phyloP scores from a whole-genome alignment of 495 filamentous ascomycete species.

The Hypoxylon trugodes region DNA sequence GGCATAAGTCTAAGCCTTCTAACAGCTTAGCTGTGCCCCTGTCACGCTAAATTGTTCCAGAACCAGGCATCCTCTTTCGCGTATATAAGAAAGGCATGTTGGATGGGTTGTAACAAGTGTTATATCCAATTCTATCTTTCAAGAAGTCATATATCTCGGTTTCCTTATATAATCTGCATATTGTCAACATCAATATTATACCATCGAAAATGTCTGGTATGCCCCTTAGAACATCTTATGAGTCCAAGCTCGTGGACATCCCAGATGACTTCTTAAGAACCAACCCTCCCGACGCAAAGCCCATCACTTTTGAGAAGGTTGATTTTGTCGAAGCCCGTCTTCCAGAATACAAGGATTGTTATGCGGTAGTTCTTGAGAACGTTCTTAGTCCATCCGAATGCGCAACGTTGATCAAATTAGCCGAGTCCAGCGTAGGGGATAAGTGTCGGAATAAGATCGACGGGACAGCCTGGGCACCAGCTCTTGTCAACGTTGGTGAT shows the following conservation, averaged over 20 bases:
- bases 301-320: slow-evolving; percentile 52
- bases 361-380: slow-evolving; percentile 72
- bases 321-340: slow-evolving; percentile 62
- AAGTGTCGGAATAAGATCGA: slow-evolving; percentile 16
- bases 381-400: slow-evolving; percentile 69
- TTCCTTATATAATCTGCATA: too few relatives aligned
- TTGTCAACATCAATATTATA: background rate
- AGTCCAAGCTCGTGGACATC: slow-evolving; percentile 45
- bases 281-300: slow-evolving; percentile 42
- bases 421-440: slow-evolving; percentile 58
- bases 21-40: too few relatives aligned
- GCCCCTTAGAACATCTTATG: slow-evolving; percentile 36
- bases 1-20: too few relatives aligned
- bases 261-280: slow-evolving; percentile 45
- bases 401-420: slow-evolving; percentile 61
- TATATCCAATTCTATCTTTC: too few relatives aligned
- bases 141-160: background rate
- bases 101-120: too few relatives aligned
- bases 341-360: slow-evolving; percentile 61
- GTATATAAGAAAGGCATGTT: too few relatives aligned
- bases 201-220: background rate
- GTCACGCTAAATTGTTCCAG: too few relatives aligned
- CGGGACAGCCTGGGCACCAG: slow-evolving; percentile 62
- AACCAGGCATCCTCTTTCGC: slow-evolving; percentile 5
- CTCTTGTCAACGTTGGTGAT: slow-evolving; percentile 73